Base-by-base conservation (phyloP, 2,329 filamentous ascomycete species). In the Paradendryphiella salina region DNA sequence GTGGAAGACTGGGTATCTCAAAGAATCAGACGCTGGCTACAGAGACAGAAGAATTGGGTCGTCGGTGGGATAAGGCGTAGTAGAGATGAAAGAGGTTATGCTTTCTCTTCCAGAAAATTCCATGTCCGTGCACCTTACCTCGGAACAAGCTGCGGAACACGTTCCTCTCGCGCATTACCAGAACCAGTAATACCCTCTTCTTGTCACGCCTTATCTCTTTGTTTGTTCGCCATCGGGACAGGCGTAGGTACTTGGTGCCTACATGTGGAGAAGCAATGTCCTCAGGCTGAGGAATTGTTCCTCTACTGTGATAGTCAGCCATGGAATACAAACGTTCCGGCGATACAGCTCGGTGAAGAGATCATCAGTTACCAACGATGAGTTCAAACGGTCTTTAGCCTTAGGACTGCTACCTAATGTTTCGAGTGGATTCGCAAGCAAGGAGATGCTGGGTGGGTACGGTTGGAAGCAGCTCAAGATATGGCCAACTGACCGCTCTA, bases 231-330 rank as follows among this genome's bases (percentile, higher is more conserved):
- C 8, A 17, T 31, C 9, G 32, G 14, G 42, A 41, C 18, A 23
- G 14, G 46, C 34, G 28, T 47, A 20, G 46, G 20, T n/a, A 37
- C 39, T 44, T 37, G 32, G 66, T 64, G 62, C 58, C 44, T 70
- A 56, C 56, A 73, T 73, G 70, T 70, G 62, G 67, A 64, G 61
- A 65, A 67, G 56, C 51, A 65, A 72, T 71, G 68, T 60, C 50
- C 56, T 64, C 57, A 48, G 60, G 39, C 34, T 68, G 63, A 67
- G 68, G 65, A 64, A 57, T 39, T 63, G 60, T 53, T 66, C 54
- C 63, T 68, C 61, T 54, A 43, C 57, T 46, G 38, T 50, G 37
- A 14, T 37, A 23, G 23, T 29, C 38, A 48, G 28, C 7, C 42
- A 58, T 60, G 59, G 54, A 50, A 10, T 50, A 29, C 49, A 15